Percentiles rank a stretch among this genome's conserved stretches.
phyloP scores from a whole-genome alignment of 306 rosid genomes.

The Senna tora region DNA sequence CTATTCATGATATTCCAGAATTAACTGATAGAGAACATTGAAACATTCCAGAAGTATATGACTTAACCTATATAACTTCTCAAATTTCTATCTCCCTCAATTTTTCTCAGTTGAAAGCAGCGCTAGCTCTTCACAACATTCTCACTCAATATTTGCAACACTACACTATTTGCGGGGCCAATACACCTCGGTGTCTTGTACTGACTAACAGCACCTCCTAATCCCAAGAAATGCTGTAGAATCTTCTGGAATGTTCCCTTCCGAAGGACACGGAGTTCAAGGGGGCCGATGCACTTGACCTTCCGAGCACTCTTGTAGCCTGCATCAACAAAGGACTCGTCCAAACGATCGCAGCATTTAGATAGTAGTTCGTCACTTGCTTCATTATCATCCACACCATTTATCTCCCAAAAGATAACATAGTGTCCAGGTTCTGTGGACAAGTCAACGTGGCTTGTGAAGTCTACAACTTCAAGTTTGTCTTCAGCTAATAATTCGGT shows the following conservation, averaged over 20 bases:
- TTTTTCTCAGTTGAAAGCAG: conserved; percentile 53
- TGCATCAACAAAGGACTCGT: conserved; percentile 71
- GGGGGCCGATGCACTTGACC: conserved; percentile 66
- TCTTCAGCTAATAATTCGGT: conserved; percentile 54
- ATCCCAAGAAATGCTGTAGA: conserved; percentile 67
- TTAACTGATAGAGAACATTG: too few relatives aligned
- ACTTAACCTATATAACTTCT: background rate
- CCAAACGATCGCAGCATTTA: conserved; percentile 84
- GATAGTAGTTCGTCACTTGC: conserved; percentile 52
- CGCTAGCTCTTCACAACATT: conserved; percentile 73
- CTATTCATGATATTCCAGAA: too few relatives aligned
- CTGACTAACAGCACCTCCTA: conserved; percentile 85
- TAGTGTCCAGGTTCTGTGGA: conserved; percentile 82
- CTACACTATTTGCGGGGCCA: conserved; percentile 49
- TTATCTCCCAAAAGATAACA: conserved; percentile 85
- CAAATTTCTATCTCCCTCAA: background rate
- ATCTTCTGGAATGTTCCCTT: conserved; percentile 82
- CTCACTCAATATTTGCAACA: conserved; percentile 67
- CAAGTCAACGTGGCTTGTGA: conserved; percentile 68
- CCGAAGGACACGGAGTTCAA: conserved; percentile 71
- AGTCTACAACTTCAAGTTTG: conserved; percentile 76
- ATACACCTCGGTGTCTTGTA: conserved; percentile 88
- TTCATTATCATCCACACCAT: too few relatives aligned
- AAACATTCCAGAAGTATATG: conserved; percentile 1
- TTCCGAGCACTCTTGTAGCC: conserved; percentile 82